Percentiles rank a stretch among this genome's conserved stretches.
Evolutionary conservation across 2,329 filamentous ascomycete species (phyloP).

Genomic region (Eurotiales sp.): DNA sequence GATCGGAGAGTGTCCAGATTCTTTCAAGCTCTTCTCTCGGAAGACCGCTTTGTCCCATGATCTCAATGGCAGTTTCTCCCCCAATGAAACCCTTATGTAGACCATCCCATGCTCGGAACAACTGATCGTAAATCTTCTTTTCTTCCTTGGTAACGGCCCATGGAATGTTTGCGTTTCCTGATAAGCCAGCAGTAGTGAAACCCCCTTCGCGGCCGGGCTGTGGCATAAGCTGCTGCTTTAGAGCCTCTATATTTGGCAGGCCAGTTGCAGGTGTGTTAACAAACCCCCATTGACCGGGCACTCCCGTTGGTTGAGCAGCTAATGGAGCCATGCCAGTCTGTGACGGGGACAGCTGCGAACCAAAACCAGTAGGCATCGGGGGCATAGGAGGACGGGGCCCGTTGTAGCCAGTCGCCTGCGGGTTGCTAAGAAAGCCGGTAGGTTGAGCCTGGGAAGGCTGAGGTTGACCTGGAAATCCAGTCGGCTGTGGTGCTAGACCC

Average conservation of each 20-base stretch:
- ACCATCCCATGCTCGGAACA: slow-evolving; percentile 96
- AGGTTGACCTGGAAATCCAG: slow-evolving; percentile 46
- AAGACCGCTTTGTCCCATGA: slow-evolving; percentile 92
- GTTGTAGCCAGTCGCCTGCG: slow-evolving; percentile 73
- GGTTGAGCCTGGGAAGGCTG: slow-evolving; percentile 62
- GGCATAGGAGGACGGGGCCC: slow-evolving; percentile 77
- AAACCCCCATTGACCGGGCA: slow-evolving; percentile 95
- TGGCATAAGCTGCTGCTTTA: slow-evolving; percentile 96
- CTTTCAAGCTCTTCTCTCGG: slow-evolving; percentile 86
- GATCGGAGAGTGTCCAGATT: slow-evolving; percentile 92
- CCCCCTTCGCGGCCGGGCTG: slow-evolving; percentile 83
- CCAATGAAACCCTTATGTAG: slow-evolving; percentile 88
- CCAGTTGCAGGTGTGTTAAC: slow-evolving; percentile 89
- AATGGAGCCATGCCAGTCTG: slow-evolving; percentile 67
- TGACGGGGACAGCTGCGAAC: slow-evolving; percentile 56
- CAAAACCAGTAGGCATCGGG: slow-evolving; percentile 74
- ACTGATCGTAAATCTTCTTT: slow-evolving; percentile 91
- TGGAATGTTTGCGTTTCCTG: slow-evolving; percentile 91
- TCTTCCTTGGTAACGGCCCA: slow-evolving; percentile 99
- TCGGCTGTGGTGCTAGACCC: slow-evolving; percentile 34
- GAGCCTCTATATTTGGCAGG: slow-evolving; percentile 85
- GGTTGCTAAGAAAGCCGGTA: slow-evolving; percentile 68
- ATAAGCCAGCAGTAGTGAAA: slow-evolving; percentile 80
- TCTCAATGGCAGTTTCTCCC: slow-evolving; percentile 90
- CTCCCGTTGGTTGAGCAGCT: slow-evolving; percentile 90